phyloP scores from a whole-genome alignment of 441 rosid species.

The Oxalis stricta region DNA sequence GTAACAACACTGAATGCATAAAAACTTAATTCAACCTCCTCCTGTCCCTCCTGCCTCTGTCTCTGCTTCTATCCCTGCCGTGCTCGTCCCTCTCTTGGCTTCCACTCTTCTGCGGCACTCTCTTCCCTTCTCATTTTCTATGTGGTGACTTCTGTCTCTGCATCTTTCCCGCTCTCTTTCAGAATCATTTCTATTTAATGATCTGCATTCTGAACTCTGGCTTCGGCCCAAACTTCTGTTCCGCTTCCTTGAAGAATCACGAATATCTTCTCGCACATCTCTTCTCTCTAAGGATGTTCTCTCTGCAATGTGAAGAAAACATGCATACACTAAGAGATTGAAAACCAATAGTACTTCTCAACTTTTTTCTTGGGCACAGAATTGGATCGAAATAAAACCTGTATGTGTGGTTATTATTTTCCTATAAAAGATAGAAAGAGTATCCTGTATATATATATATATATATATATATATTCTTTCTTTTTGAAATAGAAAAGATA shows the following conservation, averaged over 20 bases:
- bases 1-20: neutral
- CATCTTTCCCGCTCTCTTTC: constrained; percentile 43
- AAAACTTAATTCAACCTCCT: constrained; percentile 37
- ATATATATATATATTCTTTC: too few species aligned
- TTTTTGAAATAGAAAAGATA: neutral
- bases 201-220: constrained; percentile 62
- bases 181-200: constrained; percentile 31
- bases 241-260: constrained; percentile 67
- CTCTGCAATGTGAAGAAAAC: constrained; percentile 30
- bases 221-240: constrained; percentile 60
- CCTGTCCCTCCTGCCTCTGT: constrained; percentile 42
- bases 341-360: neutral
- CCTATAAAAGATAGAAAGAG: neutral
- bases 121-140: constrained; percentile 35
- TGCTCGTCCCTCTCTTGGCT: constrained; percentile 82
- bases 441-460: neutral
- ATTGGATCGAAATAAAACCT: neutral
- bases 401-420: too few species aligned
- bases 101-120: constrained; percentile 59
- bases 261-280: constrained; percentile 46
- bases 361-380: too few species aligned
- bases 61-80: constrained; percentile 60
- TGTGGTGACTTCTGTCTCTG: constrained; percentile 25
- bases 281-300: constrained; percentile 46
- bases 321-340: neutral